Evolutionary conservation across 2,329 filamentous ascomycete species (phyloP).

Genomic region (Arthroderma sp.): DNA sequence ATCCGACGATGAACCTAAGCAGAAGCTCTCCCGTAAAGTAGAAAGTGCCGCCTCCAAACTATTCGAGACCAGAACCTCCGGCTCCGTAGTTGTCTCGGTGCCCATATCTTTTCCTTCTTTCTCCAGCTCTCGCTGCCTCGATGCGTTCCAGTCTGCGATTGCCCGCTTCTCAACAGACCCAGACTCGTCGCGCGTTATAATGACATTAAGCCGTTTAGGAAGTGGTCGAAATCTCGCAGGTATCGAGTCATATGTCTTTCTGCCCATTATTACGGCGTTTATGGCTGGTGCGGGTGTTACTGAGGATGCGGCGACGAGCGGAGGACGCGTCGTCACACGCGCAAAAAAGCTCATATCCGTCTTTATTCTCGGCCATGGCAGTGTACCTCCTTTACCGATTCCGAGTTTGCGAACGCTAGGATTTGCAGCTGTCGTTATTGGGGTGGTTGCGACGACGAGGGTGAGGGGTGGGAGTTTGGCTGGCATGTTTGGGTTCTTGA

Average conservation of each 20-base stretch:
- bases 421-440: slow-evolving; percentile 29
- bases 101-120: slow-evolving; percentile 11
- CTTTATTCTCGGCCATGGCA: slow-evolving; percentile 82
- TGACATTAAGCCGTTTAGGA: slow-evolving; percentile 65
- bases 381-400: slow-evolving; percentile 64
- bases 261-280: slow-evolving; percentile 90
- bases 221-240: slow-evolving; percentile 68
- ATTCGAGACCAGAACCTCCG: slow-evolving; percentile 40
- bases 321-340: slow-evolving; percentile 61
- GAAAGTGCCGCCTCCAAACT: slow-evolving; percentile 49
- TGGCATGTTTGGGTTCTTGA: neutral
- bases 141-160: slow-evolving; percentile 25
- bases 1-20: neutral
- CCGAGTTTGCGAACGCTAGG: slow-evolving; percentile 55
- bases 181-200: slow-evolving; percentile 49
- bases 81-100: slow-evolving; percentile 12
- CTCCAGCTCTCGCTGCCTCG: slow-evolving; percentile 19
- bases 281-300: slow-evolving; percentile 12
- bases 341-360: slow-evolving; percentile 95
- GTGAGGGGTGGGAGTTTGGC: slow-evolving; percentile 50
- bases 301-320: slow-evolving; percentile 13
- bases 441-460: slow-evolving; percentile 82
- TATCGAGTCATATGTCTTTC: slow-evolving; percentile 92
- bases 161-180: slow-evolving; percentile 24
- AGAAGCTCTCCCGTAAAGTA: slow-evolving; percentile 23